Evolutionary conservation across 1,284 basidiomycete genomes (phyloP).

Genomic region (Cronartium quercuum): DNA sequence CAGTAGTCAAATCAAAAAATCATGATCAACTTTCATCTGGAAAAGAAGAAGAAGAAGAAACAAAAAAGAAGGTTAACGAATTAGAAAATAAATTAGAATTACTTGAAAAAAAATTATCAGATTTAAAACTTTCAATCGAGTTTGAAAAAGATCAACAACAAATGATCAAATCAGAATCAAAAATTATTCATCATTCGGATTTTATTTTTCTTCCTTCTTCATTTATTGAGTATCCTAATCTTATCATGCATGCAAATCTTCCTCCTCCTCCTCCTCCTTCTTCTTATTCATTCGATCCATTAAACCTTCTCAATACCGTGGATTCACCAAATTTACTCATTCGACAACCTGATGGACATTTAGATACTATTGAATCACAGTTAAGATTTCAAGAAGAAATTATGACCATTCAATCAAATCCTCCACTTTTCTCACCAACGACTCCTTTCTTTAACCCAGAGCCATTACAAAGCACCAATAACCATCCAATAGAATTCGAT

Average conservation of each 20-base stretch:
- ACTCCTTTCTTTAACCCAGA: too few species aligned
- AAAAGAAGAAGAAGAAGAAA: too few species aligned
- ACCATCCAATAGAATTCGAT: too few species aligned
- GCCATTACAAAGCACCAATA: too few species aligned
- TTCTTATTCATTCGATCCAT: background rate
- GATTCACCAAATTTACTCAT: background rate
- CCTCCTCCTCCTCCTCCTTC: background rate
- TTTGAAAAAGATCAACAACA: slow-evolving; percentile 13
- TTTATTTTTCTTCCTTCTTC: background rate
- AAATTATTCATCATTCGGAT: background rate
- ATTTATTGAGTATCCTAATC: background rate
- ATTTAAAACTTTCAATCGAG: background rate
- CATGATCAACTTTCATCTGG: too few species aligned
- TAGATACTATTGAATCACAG: background rate
- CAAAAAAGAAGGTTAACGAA: slow-evolving; percentile 4
- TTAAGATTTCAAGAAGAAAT: too few species aligned
- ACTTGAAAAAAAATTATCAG: background rate
- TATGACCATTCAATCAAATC: slow-evolving; percentile 1
- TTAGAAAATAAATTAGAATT: slow-evolving; percentile 19
- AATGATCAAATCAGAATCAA: background rate
- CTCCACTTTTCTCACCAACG: background rate
- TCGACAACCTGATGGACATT: background rate
- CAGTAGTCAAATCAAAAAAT: slow-evolving; percentile 6
- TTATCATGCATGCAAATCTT: background rate
- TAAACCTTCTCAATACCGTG: background rate